phyloP scores from a whole-genome alignment of 306 rosid genomes.

The Acacia acuminata region DNA sequence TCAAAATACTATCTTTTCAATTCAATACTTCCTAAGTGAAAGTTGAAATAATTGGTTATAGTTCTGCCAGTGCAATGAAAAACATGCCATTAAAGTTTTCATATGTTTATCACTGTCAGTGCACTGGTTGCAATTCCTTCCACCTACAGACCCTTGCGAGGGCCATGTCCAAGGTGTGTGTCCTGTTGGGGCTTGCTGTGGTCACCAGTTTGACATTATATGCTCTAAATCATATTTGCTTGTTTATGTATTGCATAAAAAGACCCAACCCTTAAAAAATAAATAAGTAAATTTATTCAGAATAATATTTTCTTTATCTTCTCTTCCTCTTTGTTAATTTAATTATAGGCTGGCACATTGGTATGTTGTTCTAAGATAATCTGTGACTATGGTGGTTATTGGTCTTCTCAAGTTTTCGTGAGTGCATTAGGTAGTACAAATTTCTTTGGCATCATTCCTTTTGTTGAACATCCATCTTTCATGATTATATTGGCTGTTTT shows the following conservation, averaged over 20 bases:
- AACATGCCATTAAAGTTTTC: conserved; percentile 64
- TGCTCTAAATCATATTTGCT: conserved; percentile 8
- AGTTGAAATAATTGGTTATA: conserved; percentile 46
- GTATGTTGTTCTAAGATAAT: conserved; percentile 10
- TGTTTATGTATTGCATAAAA: not conserved
- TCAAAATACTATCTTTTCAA: no score
- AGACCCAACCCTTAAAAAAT: not conserved
- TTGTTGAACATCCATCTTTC: no score
- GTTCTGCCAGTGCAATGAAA: conserved; percentile 96
- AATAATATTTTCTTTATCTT: conserved; percentile 5
- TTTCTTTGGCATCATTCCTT: no score
- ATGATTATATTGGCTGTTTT: no score
- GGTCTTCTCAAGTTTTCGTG: not conserved
- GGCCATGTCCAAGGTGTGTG: no score
- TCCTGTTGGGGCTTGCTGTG: no score
- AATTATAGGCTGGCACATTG: not conserved
- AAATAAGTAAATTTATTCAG: not conserved
- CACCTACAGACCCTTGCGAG: no score
- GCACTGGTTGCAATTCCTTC: no score
- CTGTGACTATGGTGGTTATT: not conserved
- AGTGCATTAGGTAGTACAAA: no score
- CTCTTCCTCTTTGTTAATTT: not conserved
- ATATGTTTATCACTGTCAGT: no score
- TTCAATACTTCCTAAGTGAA: conserved; percentile 21
- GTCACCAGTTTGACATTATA: not conserved